Percentiles rank a stretch among this genome's conserved stretches.
Evolutionary conservation across 139 green algal species (phyloP).

Genomic region (Micractinium conductrix): DNA sequence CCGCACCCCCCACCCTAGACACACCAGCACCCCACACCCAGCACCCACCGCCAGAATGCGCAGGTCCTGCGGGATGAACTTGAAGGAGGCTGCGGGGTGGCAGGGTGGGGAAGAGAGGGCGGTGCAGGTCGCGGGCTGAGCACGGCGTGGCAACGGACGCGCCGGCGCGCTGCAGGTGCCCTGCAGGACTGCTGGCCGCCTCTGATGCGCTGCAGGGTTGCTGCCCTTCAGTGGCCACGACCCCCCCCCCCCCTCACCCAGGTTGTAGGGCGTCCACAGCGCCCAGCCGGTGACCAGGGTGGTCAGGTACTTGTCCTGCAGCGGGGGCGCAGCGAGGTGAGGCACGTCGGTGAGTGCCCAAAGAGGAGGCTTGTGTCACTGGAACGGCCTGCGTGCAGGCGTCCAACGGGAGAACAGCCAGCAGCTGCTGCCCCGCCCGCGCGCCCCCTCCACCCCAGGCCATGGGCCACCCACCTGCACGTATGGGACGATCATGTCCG

Average conservation of each 20-base stretch:
- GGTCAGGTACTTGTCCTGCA: conserved; percentile 32
- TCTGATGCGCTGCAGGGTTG: too few relatives aligned
- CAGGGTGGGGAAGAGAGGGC: background rate
- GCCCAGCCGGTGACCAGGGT: conserved; percentile 46
- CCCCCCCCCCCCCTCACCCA: background rate
- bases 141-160: too few relatives aligned
- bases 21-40: too few relatives aligned
- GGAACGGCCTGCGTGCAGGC: background rate
- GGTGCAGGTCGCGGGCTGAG: too few relatives aligned
- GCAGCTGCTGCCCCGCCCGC: background rate
- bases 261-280: conserved; percentile 18
- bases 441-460: background rate
- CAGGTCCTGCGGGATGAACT: conserved; percentile 32
- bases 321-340: background rate
- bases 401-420: background rate
- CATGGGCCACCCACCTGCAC: background rate
- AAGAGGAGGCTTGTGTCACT: background rate
- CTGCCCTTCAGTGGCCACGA: background rate
- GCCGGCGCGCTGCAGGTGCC: too few relatives aligned
- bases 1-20: too few relatives aligned
- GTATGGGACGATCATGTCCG: conserved; percentile 17
- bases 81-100: conserved; percentile 4
- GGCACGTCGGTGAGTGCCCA: background rate
- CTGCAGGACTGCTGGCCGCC: too few relatives aligned
- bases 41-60: conserved; percentile 23